A percentile compares a stretch with the other conserved stretches of the same genome.
These are phyloP conservation scores for Cucurbita maxima DNA, from an alignment of 306 rosid species.

Conservation along the genomic window DNA sequence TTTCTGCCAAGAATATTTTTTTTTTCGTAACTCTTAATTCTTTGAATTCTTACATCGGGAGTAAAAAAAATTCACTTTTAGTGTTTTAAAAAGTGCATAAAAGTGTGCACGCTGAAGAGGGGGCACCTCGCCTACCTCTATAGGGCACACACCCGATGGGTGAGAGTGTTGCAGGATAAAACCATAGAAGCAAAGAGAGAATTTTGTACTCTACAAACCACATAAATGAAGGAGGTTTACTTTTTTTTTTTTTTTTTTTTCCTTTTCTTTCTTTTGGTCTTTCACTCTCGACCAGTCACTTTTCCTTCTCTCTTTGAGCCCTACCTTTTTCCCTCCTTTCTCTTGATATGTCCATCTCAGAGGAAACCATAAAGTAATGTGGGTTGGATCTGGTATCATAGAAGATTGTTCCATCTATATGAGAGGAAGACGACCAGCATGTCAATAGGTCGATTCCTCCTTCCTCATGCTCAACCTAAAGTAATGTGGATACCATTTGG, in stretches of 20 bases:
- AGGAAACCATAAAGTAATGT: neutral
- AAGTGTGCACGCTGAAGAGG: neutral
- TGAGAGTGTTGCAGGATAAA: neutral
- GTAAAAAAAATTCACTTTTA: no score
- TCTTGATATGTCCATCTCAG: neutral
- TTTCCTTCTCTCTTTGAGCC: neutral
- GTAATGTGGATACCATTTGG: neutral
- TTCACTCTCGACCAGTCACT: neutral
- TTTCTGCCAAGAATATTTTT: neutral
- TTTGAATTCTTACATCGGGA: neutral
- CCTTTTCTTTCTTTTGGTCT: neutral
- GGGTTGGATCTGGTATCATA: neutral
- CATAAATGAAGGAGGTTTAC: neutral
- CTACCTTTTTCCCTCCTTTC: neutral
- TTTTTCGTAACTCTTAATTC: neutral
- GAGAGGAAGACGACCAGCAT: neutral
- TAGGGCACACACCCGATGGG: neutral
- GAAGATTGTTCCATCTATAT: neutral
- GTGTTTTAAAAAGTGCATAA: neutral
- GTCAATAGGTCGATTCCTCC: neutral
- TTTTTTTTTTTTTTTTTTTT: neutral
- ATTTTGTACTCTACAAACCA: neutral
- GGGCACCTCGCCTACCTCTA: neutral
- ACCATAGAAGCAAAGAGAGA: neutral
- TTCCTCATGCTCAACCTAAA: neutral